Percentiles rank a stretch among this genome's conserved stretches.
Evolutionary conservation across 2,329 filamentous ascomycete genomes (phyloP).

Genomic region (Pyricularia pennisetigena): DNA sequence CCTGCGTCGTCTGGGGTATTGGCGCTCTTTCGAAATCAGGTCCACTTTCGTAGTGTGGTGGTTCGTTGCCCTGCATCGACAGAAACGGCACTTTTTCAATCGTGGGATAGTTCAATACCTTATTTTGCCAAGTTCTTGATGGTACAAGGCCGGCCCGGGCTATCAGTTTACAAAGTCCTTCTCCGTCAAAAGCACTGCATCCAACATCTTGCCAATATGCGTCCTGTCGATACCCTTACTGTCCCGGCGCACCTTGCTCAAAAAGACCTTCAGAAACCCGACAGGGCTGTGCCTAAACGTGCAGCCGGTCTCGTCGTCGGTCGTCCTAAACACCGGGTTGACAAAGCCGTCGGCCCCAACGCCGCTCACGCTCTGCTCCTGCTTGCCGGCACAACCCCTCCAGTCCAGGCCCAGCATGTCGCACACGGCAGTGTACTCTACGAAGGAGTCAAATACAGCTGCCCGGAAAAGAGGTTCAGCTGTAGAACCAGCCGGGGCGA

Average conservation of each 20-base stretch:
- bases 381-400: neutral
- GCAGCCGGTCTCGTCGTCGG: neutral
- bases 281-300: neutral
- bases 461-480: conserved; percentile 59
- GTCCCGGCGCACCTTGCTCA: conserved; percentile 24
- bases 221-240: conserved; percentile 28
- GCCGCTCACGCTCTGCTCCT: neutral
- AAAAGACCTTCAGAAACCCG: conserved; percentile 19
- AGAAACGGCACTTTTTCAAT: too few relatives aligned
- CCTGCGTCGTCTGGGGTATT: too few relatives aligned
- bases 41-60: too few relatives aligned
- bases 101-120: too few relatives aligned
- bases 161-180: neutral
- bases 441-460: conserved; percentile 48
- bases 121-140: too few relatives aligned
- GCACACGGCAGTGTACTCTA: conserved; percentile 45
- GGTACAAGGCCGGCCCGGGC: too few relatives aligned
- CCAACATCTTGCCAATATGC: conserved; percentile 27
- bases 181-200: conserved; percentile 21
- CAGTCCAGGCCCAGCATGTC: conserved; percentile 31
- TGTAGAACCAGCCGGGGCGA: conserved; percentile 25
- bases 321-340: neutral
- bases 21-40: too few relatives aligned
- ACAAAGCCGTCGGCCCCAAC: neutral
- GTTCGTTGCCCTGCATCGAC: too few relatives aligned